A percentile compares a stretch with the other conserved stretches of the same genome.
Evolutionary conservation across 345 rosid species (phyloP).

Genomic region (Passiflora organensis): DNA sequence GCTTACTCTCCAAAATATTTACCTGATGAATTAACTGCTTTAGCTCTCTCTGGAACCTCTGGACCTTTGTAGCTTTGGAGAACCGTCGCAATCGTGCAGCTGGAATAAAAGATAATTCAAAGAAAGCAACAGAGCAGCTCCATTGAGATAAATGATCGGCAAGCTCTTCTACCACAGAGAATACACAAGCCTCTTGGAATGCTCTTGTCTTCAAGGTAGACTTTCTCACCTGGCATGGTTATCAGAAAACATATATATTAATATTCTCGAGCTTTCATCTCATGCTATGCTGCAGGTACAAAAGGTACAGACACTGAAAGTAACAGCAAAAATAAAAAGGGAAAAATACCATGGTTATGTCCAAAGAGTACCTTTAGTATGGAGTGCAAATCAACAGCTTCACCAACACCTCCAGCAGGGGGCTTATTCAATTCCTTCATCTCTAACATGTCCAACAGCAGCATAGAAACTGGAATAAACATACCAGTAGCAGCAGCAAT

Average conservation of each 20-base stretch:
- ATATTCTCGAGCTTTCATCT: too few species aligned
- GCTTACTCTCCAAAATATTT: not conserved
- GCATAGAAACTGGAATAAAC: constrained; percentile 86
- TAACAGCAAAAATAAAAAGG: not conserved
- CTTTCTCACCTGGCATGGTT: constrained; percentile 58
- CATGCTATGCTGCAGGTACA: too few species aligned
- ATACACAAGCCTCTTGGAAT: constrained; percentile 91
- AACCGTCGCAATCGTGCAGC: constrained; percentile 65
- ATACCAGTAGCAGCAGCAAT: constrained; percentile 70
- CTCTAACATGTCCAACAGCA: constrained; percentile 92
- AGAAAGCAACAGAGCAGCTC: constrained; percentile 82
- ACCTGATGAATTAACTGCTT: constrained; percentile 80
- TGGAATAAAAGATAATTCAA: constrained; percentile 81
- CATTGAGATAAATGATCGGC: constrained; percentile 88
- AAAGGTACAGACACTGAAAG: not conserved
- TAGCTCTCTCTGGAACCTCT: constrained; percentile 87
- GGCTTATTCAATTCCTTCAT: constrained; percentile 86
- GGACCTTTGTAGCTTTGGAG: constrained; percentile 72
- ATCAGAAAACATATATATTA: not conserved
- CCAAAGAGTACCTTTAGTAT: constrained; percentile 53
- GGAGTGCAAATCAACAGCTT: constrained; percentile 70
- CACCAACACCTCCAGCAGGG: constrained; percentile 85
- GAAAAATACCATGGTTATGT: not conserved
- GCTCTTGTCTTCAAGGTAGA: constrained; percentile 77
- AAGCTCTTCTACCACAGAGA: constrained; percentile 76